phyloP scores from a whole-genome alignment of 148 eudicot genomes.

The Rhododendron ovatum region DNA sequence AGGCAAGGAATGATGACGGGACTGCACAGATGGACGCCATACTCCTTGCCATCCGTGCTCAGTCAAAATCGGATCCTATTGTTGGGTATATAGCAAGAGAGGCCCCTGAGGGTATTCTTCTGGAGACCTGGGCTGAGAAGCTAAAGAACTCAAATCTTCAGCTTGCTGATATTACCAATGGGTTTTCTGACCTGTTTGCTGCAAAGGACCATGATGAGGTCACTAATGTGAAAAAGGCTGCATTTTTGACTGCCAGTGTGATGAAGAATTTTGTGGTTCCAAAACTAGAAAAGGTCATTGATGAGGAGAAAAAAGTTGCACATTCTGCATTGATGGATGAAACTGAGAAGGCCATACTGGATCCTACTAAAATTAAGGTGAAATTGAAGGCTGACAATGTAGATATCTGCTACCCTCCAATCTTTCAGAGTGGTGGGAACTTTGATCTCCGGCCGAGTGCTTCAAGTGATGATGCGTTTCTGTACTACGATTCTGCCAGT shows the following conservation, averaged over 20 bases:
- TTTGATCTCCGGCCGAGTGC: conserved; percentile 90
- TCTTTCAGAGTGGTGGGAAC: conserved; percentile 89
- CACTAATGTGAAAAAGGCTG: conserved; percentile 73
- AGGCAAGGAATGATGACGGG: conserved; percentile 64
- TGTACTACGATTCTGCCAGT: conserved; percentile 80
- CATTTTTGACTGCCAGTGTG: conserved; percentile 63
- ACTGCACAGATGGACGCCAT: conserved; percentile 57
- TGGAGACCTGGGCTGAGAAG: conserved; percentile 66
- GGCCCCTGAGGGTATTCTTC: conserved; percentile 66
- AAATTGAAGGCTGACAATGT: conserved; percentile 80
- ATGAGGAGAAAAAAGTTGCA: conserved; percentile 79
- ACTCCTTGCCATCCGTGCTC: conserved; percentile 30
- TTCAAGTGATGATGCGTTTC: conserved; percentile 62
- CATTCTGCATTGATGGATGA: conserved; percentile 85
- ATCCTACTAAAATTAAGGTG: conserved; percentile 58
- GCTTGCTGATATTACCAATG: conserved; percentile 54
- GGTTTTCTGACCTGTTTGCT: conserved; percentile 72
- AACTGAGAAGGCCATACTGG: conserved; percentile 65
- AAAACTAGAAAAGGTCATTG: conserved; percentile 70
- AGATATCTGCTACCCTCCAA: conserved; percentile 94
- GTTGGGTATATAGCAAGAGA: conserved; percentile 71
- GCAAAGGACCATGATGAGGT: conserved; percentile 63
- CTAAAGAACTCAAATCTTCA: conserved; percentile 42
- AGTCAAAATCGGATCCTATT: conserved; percentile 20
- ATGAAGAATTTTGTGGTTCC: conserved; percentile 90